These are phyloP conservation scores for Exophiala aquamarina DNA, from an alignment of 2,329 filamentous ascomycete genomes.

Conservation along the genomic window DNA sequence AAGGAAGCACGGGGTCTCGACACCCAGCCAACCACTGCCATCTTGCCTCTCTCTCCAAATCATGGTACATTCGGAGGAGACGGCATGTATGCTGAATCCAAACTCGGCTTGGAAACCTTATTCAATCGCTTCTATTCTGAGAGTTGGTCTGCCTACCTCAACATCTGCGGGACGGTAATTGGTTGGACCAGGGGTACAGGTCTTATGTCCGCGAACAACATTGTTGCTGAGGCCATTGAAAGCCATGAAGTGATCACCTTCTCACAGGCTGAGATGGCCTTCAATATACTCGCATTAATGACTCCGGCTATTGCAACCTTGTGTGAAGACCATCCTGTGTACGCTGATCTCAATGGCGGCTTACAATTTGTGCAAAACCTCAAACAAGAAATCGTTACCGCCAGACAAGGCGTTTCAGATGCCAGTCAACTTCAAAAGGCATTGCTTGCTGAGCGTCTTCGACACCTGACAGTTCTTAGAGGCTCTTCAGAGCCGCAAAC, in stretches of 20 bases:
- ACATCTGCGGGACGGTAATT: slow-evolving; percentile 43
- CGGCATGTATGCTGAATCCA: slow-evolving; percentile 47
- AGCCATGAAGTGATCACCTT: slow-evolving; percentile 41
- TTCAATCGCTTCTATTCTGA: slow-evolving; percentile 39
- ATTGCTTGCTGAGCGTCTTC: slow-evolving; percentile 24
- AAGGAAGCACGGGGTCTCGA: slow-evolving; percentile 32
- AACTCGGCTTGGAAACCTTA: slow-evolving; percentile 40
- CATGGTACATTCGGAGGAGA: slow-evolving; percentile 45
- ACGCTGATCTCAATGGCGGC: slow-evolving; percentile 42
- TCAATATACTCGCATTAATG: slow-evolving; percentile 39
- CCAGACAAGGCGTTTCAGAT: slow-evolving; percentile 20
- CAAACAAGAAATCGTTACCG: slow-evolving; percentile 14
- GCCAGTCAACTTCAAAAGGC: slow-evolving; percentile 27
- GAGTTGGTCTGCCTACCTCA: slow-evolving; percentile 39
- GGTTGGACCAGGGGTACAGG: slow-evolving; percentile 49
- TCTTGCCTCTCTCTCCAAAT: slow-evolving; percentile 47
- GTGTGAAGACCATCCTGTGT: slow-evolving; percentile 37
- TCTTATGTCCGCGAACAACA: slow-evolving; percentile 45
- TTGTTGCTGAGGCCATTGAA: slow-evolving; percentile 40
- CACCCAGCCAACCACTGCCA: slow-evolving; percentile 39
- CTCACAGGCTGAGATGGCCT: slow-evolving; percentile 43
- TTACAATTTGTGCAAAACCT: slow-evolving; percentile 33
- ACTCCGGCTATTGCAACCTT: slow-evolving; percentile 31
- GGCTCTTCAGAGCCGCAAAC: slow-evolving; percentile 9
- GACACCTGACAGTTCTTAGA: not conserved